Base-by-base conservation (phyloP, 176 grass and related monocot genomes). In the Canna indica region DNA sequence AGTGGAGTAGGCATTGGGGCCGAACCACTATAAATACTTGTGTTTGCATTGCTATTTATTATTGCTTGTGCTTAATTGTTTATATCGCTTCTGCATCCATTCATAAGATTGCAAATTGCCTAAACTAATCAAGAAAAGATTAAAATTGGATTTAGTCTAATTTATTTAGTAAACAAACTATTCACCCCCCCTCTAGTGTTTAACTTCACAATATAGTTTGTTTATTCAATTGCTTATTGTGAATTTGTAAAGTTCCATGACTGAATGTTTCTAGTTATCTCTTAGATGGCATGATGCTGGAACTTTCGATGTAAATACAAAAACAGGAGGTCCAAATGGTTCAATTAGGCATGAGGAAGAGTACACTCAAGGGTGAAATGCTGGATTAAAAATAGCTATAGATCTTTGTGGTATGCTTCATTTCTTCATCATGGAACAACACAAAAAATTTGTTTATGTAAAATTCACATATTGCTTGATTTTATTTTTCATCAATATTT, bases 201-300 rank as follows among this genome's bases (percentile, higher is more conserved):
- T 63, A n/a, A 12, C 17, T 18, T 12, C 15, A 63, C 15, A 17
- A 14, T 20, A 33, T 1, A 32, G 20, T 66, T 38, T 39, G 33
- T 36, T 65, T 36, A 9, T 70, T 70, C 28, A 48, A 50, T 8
- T 48, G 3, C 22, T 10, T 48, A 50, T 32, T 34, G 22, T 41
- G n/a, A 17, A 75, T 54, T 7, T 39, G 26, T 36, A 28, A n/a
- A 29, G 62, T 59, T n/a, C 29, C 48, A 26, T 73, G 36, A 47
- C 11, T 70, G 32, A 18, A 0, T 56, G 13, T 75, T 7, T 56
- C 53, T 62, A 12, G 12, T 83, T 59, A 77, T 11, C 62, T 80
- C 78, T 75, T 77, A 97, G 94, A 83, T 97, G 94, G 94, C 94
- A 97, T 78, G 94, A 97, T 84, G 94, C 94, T 81, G 94, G 94